Evolutionary conservation across 2,329 filamentous ascomycete genomes (phyloP).

Genomic region (Cytospora chrysosperma): DNA sequence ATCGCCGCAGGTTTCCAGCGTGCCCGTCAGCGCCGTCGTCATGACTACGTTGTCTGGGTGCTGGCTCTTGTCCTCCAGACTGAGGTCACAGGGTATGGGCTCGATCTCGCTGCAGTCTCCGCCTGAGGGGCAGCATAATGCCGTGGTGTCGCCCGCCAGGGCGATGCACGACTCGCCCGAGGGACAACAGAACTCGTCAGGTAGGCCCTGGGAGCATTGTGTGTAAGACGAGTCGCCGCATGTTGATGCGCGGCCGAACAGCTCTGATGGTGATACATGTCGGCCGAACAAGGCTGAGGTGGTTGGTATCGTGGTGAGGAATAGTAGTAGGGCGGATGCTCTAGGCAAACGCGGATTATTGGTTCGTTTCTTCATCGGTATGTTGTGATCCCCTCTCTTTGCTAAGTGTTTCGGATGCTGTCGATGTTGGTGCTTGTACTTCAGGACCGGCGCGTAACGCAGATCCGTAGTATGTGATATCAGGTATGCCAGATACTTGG

Average conservation of each 20-base stretch:
- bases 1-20: conserved; percentile 56
- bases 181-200: conserved; percentile 67
- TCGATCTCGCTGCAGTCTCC: conserved; percentile 59
- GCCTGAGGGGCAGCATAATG: conserved; percentile 67
- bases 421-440: conserved; percentile 9
- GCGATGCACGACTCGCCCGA: conserved; percentile 52
- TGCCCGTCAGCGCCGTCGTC: conserved; percentile 59
- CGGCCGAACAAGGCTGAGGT: conserved; percentile 19
- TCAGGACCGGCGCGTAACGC: conserved; percentile 17
- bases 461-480: conserved; percentile 12
- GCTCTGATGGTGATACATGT: conserved; percentile 8
- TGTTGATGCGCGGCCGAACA: conserved; percentile 19
- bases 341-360: conserved; percentile 5
- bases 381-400: background rate
- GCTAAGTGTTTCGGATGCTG: conserved; percentile 7
- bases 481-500: conserved; percentile 7
- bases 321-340: conserved; percentile 9
- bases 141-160: conserved; percentile 64
- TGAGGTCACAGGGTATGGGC: conserved; percentile 64
- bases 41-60: conserved; percentile 63
- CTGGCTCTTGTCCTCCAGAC: conserved; percentile 56
- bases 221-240: conserved; percentile 35
- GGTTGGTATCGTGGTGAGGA: conserved; percentile 18
- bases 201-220: conserved; percentile 56
- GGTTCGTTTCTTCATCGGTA: conserved; percentile 15